Percentiles rank a stretch among this genome's conserved stretches.
Evolutionary conservation across 202 grass and related monocot species (phyloP).

Genomic region (Brachypodium distachyon): DNA sequence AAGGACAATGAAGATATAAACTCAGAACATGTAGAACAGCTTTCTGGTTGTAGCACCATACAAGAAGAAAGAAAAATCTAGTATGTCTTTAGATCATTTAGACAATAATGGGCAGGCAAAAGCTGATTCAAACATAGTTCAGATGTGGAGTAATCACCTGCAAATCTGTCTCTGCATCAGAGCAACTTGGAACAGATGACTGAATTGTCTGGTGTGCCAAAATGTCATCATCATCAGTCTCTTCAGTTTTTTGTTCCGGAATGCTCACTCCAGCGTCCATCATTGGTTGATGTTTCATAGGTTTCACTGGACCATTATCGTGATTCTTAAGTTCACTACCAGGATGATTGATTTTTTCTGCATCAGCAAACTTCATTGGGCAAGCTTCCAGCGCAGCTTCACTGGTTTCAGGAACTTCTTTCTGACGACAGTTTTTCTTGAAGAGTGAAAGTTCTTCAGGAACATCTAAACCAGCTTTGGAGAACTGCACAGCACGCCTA

Average conservation of each 20-base stretch:
- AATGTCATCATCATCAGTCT: background rate
- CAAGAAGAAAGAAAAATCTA: conserved; percentile 2
- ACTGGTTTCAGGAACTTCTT: conserved; percentile 23
- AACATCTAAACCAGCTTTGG: conserved; percentile 69
- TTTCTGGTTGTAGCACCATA: background rate
- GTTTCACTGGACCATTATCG: background rate
- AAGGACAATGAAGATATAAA: background rate
- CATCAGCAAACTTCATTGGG: conserved; percentile 1
- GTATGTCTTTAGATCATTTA: background rate
- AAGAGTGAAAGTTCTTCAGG: conserved; percentile 61
- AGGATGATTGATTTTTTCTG: conserved; percentile 14
- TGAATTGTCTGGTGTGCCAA: conserved; percentile 19
- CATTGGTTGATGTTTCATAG: background rate
- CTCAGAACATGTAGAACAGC: background rate
- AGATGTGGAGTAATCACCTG: conserved; percentile 15
- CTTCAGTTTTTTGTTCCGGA: conserved; percentile 7
- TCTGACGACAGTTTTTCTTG: conserved; percentile 25
- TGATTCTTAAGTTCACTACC: background rate
- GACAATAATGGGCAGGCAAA: background rate
- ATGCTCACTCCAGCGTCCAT: conserved; percentile 11
- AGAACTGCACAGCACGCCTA: conserved; percentile 56
- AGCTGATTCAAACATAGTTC: background rate
- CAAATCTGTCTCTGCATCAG: conserved; percentile 11
- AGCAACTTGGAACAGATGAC: conserved; percentile 12
- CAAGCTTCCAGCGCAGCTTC: conserved; percentile 9